These are phyloP conservation scores for Lachnellula arida DNA, from an alignment of 2,329 filamentous ascomycete genomes.

Conservation along the genomic window DNA sequence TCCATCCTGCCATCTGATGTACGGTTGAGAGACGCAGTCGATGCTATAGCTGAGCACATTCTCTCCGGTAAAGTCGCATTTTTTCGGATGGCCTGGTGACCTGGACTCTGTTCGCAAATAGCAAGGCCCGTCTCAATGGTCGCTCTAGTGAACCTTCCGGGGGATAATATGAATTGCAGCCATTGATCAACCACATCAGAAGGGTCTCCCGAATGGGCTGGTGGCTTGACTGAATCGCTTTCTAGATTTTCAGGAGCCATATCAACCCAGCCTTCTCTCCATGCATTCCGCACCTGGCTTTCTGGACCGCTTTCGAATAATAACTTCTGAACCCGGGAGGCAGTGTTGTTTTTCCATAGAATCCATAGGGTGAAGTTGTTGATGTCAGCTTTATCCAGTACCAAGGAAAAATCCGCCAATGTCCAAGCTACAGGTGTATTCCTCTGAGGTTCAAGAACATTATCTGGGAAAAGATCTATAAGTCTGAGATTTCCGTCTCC, in stretches of 20 bases:
- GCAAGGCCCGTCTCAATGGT: slow-evolving; percentile 79
- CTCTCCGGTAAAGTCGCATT: slow-evolving; percentile 65
- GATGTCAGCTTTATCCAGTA: slow-evolving; percentile 46
- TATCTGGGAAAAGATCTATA: slow-evolving; percentile 64
- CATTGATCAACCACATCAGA: slow-evolving; percentile 77
- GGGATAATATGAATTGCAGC: slow-evolving; percentile 77
- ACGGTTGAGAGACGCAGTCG: slow-evolving; percentile 62
- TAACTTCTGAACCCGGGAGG: slow-evolving; percentile 69
- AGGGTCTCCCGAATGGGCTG: slow-evolving; percentile 58
- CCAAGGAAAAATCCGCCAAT: slow-evolving; percentile 68
- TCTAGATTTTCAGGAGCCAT: slow-evolving; percentile 57
- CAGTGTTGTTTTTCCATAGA: slow-evolving; percentile 80
- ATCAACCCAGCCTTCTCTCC: slow-evolving; percentile 66
- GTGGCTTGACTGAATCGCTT: slow-evolving; percentile 45
- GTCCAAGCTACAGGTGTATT: slow-evolving; percentile 75
- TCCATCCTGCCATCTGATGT: slow-evolving; percentile 62
- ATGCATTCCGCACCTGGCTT: slow-evolving; percentile 36
- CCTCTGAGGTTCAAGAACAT: slow-evolving; percentile 63
- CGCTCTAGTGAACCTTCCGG: slow-evolving; percentile 73
- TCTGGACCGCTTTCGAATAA: slow-evolving; percentile 55
- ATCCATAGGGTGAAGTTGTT: slow-evolving; percentile 63
- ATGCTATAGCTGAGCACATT: slow-evolving; percentile 66
- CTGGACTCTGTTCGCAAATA: slow-evolving; percentile 67
- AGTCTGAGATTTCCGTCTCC: slow-evolving; percentile 57
- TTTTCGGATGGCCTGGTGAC: slow-evolving; percentile 38